Evolutionary conservation across 768 basidiomycete genomes (phyloP).

Genomic region (Trichaptum fuscoviolaceum): DNA sequence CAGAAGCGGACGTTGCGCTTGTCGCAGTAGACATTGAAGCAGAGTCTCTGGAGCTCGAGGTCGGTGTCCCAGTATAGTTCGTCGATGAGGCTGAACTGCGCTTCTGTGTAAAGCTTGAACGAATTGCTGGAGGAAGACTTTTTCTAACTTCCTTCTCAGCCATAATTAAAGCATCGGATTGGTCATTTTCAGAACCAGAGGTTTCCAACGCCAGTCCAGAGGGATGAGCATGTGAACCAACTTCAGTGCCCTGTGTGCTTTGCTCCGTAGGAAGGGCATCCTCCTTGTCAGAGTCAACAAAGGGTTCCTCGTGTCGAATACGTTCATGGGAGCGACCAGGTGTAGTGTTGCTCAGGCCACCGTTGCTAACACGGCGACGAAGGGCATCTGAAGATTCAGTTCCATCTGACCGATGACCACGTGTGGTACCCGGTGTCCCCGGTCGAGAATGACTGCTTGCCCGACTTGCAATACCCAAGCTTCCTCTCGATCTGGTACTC

Average conservation of each 20-base stretch:
- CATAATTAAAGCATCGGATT: neutral
- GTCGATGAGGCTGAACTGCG: constrained; percentile 88
- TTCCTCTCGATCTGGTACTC: constrained; percentile 70
- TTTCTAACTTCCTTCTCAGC: constrained; percentile 60
- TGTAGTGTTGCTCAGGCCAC: neutral
- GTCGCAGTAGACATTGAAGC: constrained; percentile 76
- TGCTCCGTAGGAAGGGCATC: neutral
- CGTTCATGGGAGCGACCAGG: neutral
- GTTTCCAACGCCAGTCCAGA: neutral
- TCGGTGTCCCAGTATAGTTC: constrained; percentile 73
- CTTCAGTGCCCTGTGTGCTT: neutral
- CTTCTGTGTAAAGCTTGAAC: constrained; percentile 78
- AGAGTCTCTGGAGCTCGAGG: constrained; percentile 77
- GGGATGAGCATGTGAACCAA: neutral
- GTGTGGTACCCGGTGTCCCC: constrained; percentile 55
- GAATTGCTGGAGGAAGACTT: constrained; percentile 50
- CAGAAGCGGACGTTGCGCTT: constrained; percentile 72
- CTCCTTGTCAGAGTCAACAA: neutral
- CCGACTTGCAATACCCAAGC: constrained; percentile 65
- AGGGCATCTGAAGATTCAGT: neutral
- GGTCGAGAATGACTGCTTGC: constrained; percentile 64
- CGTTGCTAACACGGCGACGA: neutral
- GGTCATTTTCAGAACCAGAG: neutral
- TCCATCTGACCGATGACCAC: neutral
- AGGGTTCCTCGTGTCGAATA: neutral